Conservation (phyloP, 805 yeast genomes). For the Cyberlindnera euphorbiiphila region DNA sequence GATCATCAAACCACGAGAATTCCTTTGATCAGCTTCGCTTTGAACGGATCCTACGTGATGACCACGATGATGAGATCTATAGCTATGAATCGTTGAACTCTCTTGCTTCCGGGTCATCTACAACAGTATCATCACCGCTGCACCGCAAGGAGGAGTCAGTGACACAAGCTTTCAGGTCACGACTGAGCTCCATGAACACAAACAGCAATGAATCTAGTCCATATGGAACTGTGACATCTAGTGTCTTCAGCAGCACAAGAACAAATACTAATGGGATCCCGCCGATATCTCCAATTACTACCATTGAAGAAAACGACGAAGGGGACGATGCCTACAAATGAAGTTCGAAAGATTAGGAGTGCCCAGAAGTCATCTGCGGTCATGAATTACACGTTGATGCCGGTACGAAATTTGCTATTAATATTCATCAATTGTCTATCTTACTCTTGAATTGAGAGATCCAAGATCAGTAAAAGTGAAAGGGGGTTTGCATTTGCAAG, state of each 20-base stretch:
- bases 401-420: no score
- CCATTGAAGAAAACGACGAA: constrained; percentile 22
- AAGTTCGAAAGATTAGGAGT: not conserved
- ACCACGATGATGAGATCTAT: constrained; percentile 21
- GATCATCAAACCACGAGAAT: not conserved
- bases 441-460: no score
- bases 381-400: no score
- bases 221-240: constrained; percentile 13
- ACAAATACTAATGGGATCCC: constrained; percentile 10
- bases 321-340: constrained; percentile 6
- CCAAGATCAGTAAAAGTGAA: no score
- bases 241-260: constrained; percentile 16
- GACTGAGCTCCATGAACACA: constrained; percentile 14
- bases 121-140: constrained; percentile 8
- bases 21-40: not conserved
- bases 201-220: constrained; percentile 1
- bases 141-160: constrained; percentile 12
- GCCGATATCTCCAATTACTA: constrained; percentile 20
- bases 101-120: constrained; percentile 12
- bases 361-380: no score
- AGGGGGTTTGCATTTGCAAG: no score
- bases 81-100: constrained; percentile 19
- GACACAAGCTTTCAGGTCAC: constrained; percentile 20
- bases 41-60: constrained; percentile 11
- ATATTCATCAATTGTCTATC: no score